A percentile compares a stretch with the other conserved stretches of the same genome.
phyloP scores from a whole-genome alignment of 345 rosid species.

The Cardamine occulta region DNA sequence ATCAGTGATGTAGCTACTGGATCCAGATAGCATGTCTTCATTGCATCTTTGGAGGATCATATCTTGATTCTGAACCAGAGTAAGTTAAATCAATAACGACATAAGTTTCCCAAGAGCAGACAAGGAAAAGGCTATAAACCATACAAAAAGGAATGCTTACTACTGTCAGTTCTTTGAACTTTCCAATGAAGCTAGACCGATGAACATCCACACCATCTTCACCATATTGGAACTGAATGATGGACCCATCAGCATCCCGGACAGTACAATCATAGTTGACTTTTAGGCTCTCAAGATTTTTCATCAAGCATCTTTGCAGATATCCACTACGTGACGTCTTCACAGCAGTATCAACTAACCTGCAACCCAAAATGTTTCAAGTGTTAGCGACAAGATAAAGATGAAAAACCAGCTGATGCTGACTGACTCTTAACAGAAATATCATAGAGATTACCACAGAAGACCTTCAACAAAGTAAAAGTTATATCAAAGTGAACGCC shows the following conservation, averaged over 20 bases:
- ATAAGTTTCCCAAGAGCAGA: slow-evolving; percentile 25
- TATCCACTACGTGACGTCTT: slow-evolving; percentile 99
- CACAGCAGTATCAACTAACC: slow-evolving; percentile 98
- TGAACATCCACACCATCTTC: slow-evolving; percentile 99
- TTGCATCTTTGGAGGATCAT: slow-evolving; percentile 54
- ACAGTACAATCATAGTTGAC: slow-evolving; percentile 90
- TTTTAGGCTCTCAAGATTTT: slow-evolving; percentile 93
- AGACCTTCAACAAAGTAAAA: not conserved
- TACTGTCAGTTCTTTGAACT: slow-evolving; percentile 67
- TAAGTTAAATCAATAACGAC: slow-evolving; percentile 6
- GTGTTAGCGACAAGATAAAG: slow-evolving; percentile 13
- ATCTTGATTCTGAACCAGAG: slow-evolving; percentile 71
- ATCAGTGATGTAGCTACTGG: slow-evolving; percentile 58
- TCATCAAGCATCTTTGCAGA: slow-evolving; percentile 95
- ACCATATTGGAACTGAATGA: slow-evolving; percentile 91
- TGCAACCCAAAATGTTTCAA: slow-evolving; percentile 43
- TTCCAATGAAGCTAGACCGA: slow-evolving; percentile 72
- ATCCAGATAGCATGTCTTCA: slow-evolving; percentile 45
- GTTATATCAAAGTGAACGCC: not conserved
- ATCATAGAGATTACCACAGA: slow-evolving; percentile 15
- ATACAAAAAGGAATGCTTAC: slow-evolving; percentile 52
- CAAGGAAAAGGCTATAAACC: slow-evolving; percentile 28
- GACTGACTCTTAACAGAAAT: slow-evolving; percentile 7
- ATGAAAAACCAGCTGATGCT: slow-evolving; percentile 8
- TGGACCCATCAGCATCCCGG: slow-evolving; percentile 95